These are phyloP conservation scores for Saccharomycopsis crataegensis DNA, from an alignment of 1,139 yeast species.

Conservation along the genomic window DNA sequence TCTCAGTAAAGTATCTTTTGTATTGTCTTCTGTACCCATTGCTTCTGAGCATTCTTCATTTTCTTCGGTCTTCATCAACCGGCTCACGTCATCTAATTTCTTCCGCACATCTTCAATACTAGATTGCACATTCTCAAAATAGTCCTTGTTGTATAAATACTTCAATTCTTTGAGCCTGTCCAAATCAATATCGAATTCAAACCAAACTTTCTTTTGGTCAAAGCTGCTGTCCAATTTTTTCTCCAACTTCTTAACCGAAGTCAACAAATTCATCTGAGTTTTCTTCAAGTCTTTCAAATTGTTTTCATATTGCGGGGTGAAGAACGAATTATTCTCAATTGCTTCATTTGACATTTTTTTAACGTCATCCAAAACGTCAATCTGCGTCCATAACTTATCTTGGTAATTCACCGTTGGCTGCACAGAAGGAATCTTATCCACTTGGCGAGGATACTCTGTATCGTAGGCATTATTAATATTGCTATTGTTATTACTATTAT, in stretches of 20 bases:
- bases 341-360: conserved; percentile 55
- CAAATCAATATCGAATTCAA: conserved; percentile 18
- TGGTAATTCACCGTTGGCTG: conserved; percentile 35
- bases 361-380: conserved; percentile 81
- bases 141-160: conserved; percentile 27
- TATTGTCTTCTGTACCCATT: background rate
- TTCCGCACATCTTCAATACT: conserved; percentile 35
- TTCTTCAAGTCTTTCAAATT: conserved; percentile 49
- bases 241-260: conserved; percentile 39
- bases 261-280: conserved; percentile 55
- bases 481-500: background rate
- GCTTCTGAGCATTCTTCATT: conserved; percentile 15
- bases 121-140: conserved; percentile 34
- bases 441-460: conserved; percentile 13
- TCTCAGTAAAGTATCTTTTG: no score
- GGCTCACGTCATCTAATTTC: conserved; percentile 37
- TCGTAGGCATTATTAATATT: background rate
- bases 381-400: conserved; percentile 81
- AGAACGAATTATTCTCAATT: conserved; percentile 46
- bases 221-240: conserved; percentile 16
- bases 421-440: conserved; percentile 17
- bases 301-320: conserved; percentile 51
- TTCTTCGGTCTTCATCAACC: conserved; percentile 31
- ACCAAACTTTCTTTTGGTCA: conserved; percentile 20
- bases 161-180: conserved; percentile 18